Evolutionary conservation across 2,329 filamentous ascomycete genomes (phyloP), one percentile per base, ranked within the genome.

Genomic region (Talaromyces sp.): DNA sequence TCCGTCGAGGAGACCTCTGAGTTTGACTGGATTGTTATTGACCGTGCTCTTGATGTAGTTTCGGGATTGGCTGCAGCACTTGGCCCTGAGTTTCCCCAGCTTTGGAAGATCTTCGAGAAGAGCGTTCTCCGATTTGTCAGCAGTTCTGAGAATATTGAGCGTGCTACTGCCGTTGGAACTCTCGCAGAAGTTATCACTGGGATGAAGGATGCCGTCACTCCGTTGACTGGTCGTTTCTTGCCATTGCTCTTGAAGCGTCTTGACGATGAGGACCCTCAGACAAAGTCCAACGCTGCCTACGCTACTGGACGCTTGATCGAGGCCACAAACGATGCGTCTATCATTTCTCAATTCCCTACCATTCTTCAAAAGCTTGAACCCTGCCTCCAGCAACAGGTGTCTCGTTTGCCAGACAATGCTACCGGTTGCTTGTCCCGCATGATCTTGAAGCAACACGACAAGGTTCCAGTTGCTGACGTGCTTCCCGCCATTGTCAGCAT

Each of bases 51-150:
- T 57, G 94, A 97, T 64, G 91, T 96, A 48, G 81, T 97, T 53
- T 90, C 91, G 53, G 91, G 89, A 37, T 83, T 97, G 40, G 87
- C 92, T 19, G 84, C 85, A 48, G 91, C 91, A 33, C 85, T 97
- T 13, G 94, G 94, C 39, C 74, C 82, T 21, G 85, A 86, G 65
- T 97, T 97, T 68, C 82, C 82, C 57, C 88, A 96, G 78, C 80
- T 97, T 62, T 97, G 91, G 91, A 95, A 96, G 81, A 86, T 96
- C 67, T 96, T 97, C 65, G 89, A 96, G 80, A 93, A 94, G 81
- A 89, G 89, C 37, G 82, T 97, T 65, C 79, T 96, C 70, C 93
- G 90, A 77, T 94, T 91, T 67, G 88, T 91, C 54, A 89, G 88
- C 71, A 93, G 91, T 62, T 87, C 88, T 64, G 92, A 97, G 75